These are phyloP conservation scores for Trichosporon faecale DNA, from an alignment of 1,284 basidiomycete species.

Conservation along the genomic window DNA sequence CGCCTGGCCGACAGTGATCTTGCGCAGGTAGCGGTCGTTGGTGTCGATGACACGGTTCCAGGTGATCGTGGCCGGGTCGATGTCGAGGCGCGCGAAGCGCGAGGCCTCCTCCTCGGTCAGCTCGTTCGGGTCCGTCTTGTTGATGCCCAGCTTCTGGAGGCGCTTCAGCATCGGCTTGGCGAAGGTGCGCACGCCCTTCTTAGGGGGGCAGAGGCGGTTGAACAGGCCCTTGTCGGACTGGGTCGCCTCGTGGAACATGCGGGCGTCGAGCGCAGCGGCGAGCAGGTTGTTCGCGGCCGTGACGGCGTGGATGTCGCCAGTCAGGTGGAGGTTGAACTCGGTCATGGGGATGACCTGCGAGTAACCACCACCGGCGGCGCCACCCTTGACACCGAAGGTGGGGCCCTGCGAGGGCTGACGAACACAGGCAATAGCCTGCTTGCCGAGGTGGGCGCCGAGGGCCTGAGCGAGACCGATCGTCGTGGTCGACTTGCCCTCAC, in stretches of 20 bases:
- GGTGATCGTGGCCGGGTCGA: constrained; percentile 88
- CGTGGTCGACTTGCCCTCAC: constrained; percentile 98
- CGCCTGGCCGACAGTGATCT: constrained; percentile 87
- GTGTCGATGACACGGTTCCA: constrained; percentile 98
- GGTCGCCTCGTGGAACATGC: constrained; percentile 97
- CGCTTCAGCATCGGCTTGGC: constrained; percentile 95
- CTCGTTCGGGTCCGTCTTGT: constrained; percentile 89
- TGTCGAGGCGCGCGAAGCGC: constrained; percentile 85
- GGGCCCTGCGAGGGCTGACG: constrained; percentile 98
- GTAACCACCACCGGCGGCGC: constrained; percentile 97
- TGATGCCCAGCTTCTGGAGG: constrained; percentile 89
- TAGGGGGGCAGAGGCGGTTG: constrained; percentile 83
- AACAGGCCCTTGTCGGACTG: constrained; percentile 94
- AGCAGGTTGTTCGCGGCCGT: constrained; percentile 96
- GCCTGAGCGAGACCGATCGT: constrained; percentile 97
- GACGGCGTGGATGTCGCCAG: constrained; percentile 97
- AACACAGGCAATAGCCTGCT: constrained; percentile 95
- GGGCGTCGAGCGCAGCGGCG: constrained; percentile 92
- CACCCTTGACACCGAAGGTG: constrained; percentile 99
- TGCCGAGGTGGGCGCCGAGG: constrained; percentile 87
- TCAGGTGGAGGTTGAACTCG: constrained; percentile 81
- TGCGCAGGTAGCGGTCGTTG: constrained; percentile 95
- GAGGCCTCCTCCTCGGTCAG: constrained; percentile 89
- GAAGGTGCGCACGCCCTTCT: constrained; percentile 93
- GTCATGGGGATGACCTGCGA: constrained; percentile 99